phyloP scores from a whole-genome alignment of 2,329 filamentous ascomycete species.

The Xylariales sp. region DNA sequence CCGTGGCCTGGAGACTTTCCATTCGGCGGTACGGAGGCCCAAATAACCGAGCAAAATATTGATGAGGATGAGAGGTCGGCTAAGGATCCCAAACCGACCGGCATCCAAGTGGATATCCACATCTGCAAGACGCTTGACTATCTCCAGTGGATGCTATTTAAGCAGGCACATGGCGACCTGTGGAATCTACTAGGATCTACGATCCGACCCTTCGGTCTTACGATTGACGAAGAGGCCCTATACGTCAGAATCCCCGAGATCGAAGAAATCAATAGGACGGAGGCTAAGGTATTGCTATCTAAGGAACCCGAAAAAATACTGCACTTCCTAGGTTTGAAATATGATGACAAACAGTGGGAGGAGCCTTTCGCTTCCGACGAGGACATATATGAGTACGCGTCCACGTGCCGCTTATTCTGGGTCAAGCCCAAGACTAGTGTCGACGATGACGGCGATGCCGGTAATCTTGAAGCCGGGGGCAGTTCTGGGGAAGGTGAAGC shows the following conservation, averaged over 20 bases:
- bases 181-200: slow-evolving; percentile 73
- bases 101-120: slow-evolving; percentile 77
- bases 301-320: slow-evolving; percentile 66
- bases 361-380: slow-evolving; percentile 65
- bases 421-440: slow-evolving; percentile 47
- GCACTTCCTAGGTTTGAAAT: slow-evolving; percentile 71
- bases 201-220: slow-evolving; percentile 74
- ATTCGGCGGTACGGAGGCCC: neutral
- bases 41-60: neutral
- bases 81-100: slow-evolving; percentile 43
- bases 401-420: slow-evolving; percentile 69
- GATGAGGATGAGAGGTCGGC: slow-evolving; percentile 32
- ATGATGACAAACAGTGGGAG: slow-evolving; percentile 58
- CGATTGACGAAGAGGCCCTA: slow-evolving; percentile 71
- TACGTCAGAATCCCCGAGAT: slow-evolving; percentile 76
- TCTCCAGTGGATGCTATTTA: slow-evolving; percentile 74
- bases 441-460: neutral
- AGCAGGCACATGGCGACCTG: slow-evolving; percentile 77
- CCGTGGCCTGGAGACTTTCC: slow-evolving; percentile 58
- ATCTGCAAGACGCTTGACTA: slow-evolving; percentile 57
- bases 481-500: slow-evolving; percentile 27
- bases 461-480: neutral
- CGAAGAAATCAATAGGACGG: slow-evolving; percentile 67
- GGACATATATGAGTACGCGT: slow-evolving; percentile 72
- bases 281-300: slow-evolving; percentile 70